Evolutionary conservation across 2,329 filamentous ascomycete genomes (phyloP).

Genomic region (Dendryphion nanum): DNA sequence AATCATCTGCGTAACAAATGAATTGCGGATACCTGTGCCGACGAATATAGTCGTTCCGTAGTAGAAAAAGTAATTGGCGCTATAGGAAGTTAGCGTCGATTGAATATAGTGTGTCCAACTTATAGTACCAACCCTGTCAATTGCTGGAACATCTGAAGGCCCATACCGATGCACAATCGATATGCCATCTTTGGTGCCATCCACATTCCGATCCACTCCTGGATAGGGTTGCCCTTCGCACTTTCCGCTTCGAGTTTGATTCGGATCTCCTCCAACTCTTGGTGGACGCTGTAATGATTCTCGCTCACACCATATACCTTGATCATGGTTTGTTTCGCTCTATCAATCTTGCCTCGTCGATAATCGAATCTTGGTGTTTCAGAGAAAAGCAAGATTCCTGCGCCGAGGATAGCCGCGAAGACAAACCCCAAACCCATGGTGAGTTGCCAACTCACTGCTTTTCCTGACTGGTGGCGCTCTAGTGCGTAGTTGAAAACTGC

Average conservation of each 20-base stretch:
- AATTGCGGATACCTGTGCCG: constrained; percentile 41
- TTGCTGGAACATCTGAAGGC: constrained; percentile 64
- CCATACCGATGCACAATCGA: constrained; percentile 60
- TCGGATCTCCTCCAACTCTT: constrained; percentile 55
- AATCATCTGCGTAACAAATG: constrained; percentile 47
- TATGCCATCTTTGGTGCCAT: constrained; percentile 65
- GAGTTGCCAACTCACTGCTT: constrained; percentile 61
- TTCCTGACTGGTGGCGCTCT: constrained; percentile 39
- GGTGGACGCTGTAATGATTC: constrained; percentile 52
- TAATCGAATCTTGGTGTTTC: constrained; percentile 59
- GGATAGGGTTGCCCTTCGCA: constrained; percentile 45
- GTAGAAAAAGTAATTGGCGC: constrained; percentile 63
- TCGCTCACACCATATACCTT: constrained; percentile 54
- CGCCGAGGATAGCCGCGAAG: constrained; percentile 52
- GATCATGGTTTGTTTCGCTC: constrained; percentile 50
- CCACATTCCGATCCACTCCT: constrained; percentile 56
- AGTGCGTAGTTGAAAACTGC: constrained; percentile 59
- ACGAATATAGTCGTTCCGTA: constrained; percentile 47
- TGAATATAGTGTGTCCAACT: background rate
- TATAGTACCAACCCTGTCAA: constrained; percentile 53
- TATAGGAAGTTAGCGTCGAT: background rate
- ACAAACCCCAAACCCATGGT: constrained; percentile 58
- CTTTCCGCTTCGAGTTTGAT: constrained; percentile 54
- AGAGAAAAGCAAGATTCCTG: constrained; percentile 53
- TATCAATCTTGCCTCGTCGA: constrained; percentile 50